Conservation (phyloP, 176 grass and related monocot genomes). For the Ampelocalamus luodianensis region DNA sequence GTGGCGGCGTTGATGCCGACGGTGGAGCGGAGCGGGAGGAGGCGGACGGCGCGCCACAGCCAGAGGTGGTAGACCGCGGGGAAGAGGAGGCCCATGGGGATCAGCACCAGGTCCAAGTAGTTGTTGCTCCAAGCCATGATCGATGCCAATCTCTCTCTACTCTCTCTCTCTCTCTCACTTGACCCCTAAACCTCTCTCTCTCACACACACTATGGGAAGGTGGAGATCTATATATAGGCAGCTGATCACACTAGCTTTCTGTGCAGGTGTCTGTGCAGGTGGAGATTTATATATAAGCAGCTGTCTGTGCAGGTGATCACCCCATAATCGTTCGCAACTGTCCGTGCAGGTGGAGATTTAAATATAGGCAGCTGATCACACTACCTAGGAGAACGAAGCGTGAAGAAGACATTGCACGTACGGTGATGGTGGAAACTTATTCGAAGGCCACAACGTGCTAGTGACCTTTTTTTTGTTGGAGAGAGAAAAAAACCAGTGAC, state of each 20-base stretch:
- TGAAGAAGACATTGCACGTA: slow-evolving; percentile 31
- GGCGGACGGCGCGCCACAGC: slow-evolving; percentile 60
- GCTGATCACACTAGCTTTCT: too few relatives aligned
- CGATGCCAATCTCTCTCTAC: not conserved
- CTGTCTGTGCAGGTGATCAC: too few relatives aligned
- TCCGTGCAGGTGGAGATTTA: not conserved
- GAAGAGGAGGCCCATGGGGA: slow-evolving; percentile 64
- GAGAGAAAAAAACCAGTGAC: not conserved
- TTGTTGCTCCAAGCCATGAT: slow-evolving; percentile 62
- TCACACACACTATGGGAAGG: not conserved
- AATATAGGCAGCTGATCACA: too few relatives aligned
- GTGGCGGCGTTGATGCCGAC: slow-evolving; percentile 72
- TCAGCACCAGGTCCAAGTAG: slow-evolving; percentile 75
- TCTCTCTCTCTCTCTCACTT: not conserved
- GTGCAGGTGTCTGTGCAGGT: not conserved
- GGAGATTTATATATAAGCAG: too few relatives aligned
- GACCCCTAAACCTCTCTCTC: not conserved
- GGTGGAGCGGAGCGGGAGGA: slow-evolving; percentile 56
- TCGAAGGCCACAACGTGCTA: slow-evolving; percentile 20
- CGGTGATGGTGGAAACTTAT: slow-evolving; percentile 43
- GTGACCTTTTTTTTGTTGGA: slow-evolving; percentile 17
- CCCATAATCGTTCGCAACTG: too few relatives aligned
- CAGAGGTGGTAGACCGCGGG: slow-evolving; percentile 73
- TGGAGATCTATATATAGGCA: too few relatives aligned
- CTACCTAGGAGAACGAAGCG: not conserved